phyloP scores from a whole-genome alignment of 2,329 filamentous ascomycete genomes.

The Magnaporthiopsis incrustans region DNA sequence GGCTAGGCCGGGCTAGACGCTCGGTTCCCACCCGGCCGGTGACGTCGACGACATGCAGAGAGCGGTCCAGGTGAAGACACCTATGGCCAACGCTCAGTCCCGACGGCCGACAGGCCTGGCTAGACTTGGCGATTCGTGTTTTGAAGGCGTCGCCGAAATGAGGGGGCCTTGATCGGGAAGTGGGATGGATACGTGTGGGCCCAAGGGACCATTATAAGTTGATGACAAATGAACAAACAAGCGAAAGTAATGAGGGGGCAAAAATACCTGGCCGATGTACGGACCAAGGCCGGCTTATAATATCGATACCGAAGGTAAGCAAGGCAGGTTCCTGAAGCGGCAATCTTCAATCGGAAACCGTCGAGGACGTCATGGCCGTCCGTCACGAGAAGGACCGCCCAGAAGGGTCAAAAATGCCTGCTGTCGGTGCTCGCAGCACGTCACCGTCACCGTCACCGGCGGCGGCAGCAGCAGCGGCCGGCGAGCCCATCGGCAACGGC shows the following conservation, averaged over 20 bases:
- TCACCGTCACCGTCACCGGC: not conserved
- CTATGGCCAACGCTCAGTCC: not conserved
- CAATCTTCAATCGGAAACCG: not conserved
- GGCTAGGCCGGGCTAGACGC: not conserved
- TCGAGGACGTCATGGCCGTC: not conserved
- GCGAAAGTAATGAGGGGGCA: too few relatives aligned
- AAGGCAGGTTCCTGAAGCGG: too few relatives aligned
- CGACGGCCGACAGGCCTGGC: not conserved
- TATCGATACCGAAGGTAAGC: not conserved
- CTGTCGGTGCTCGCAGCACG: not conserved
- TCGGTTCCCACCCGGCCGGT: not conserved
- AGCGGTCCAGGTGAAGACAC: not conserved
- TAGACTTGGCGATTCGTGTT: not conserved
- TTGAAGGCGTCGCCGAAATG: not conserved
- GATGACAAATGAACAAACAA: too few relatives aligned
- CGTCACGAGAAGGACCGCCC: not conserved
- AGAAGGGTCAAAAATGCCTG: not conserved
- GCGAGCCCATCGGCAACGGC: not conserved
- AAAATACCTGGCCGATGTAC: not conserved
- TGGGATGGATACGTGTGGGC: not conserved
- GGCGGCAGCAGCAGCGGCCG: too few relatives aligned
- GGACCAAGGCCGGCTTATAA: not conserved
- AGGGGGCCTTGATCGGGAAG: not conserved
- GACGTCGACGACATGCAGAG: not conserved
- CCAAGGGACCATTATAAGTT: too few relatives aligned